Conservation (phyloP, 164 flowering plant genomes). For the Litsea cubeba region DNA sequence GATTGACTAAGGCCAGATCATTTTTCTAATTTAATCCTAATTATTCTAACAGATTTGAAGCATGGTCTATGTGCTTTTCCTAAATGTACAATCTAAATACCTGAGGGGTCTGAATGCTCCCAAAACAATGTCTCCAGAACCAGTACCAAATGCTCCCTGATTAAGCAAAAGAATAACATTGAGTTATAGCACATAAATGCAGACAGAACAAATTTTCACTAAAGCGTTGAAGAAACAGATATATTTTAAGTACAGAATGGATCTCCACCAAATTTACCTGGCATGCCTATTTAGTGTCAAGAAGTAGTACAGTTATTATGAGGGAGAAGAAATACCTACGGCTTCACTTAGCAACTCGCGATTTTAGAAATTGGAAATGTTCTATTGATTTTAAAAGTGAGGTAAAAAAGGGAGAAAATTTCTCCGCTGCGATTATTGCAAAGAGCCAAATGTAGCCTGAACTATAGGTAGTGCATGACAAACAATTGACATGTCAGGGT, state of each 20-base stretch:
- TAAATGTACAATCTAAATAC: slow-evolving; percentile 21
- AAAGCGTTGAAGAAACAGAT: neutral
- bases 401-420: neutral
- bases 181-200: neutral
- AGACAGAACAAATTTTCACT: neutral
- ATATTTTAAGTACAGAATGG: neutral
- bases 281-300: neutral
- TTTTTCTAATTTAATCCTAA: too few relatives aligned
- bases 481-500: neutral
- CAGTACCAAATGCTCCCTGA: slow-evolving; percentile 30
- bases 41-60: too few relatives aligned
- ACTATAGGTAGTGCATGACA: neutral
- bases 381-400: neutral
- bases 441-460: neutral
- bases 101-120: slow-evolving; percentile 34
- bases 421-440: neutral
- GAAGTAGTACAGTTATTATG: neutral
- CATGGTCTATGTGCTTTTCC: neutral
- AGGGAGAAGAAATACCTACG: neutral
- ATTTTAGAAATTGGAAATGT: neutral
- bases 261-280: neutral
- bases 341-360: neutral
- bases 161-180: neutral
- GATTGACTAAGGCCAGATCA: too few relatives aligned
- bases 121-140: slow-evolving; percentile 14